Conservation (phyloP, 1,139 yeast species). For the Lodderomyces orthopsilosis region DNA sequence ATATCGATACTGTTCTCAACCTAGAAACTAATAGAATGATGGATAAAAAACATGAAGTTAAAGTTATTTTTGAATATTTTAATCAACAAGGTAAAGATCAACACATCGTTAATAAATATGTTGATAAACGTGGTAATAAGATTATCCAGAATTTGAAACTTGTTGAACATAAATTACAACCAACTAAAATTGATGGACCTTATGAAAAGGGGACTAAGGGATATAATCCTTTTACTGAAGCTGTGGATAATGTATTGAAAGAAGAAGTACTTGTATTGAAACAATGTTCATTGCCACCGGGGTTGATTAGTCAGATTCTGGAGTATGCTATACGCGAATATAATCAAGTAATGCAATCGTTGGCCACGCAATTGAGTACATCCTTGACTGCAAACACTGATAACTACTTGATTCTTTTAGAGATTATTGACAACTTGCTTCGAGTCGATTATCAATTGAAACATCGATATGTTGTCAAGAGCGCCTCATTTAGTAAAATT, state of each 20-base stretch:
- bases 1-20: slow-evolving; percentile 23
- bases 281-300: slow-evolving; percentile 19
- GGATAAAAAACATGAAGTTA: slow-evolving; percentile 12
- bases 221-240: slow-evolving; percentile 52
- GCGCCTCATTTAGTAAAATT: slow-evolving; percentile 15
- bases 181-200: slow-evolving; percentile 38
- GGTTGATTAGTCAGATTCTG: slow-evolving; percentile 21
- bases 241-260: slow-evolving; percentile 48
- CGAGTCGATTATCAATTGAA: slow-evolving; percentile 20
- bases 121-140: slow-evolving; percentile 45
- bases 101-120: slow-evolving; percentile 37
- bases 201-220: slow-evolving; percentile 66
- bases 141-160: slow-evolving; percentile 42
- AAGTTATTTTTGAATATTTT: slow-evolving; percentile 45
- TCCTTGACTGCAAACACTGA: slow-evolving; percentile 10
- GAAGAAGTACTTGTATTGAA: slow-evolving; percentile 43
- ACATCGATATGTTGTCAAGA: slow-evolving; percentile 14
- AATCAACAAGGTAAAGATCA: slow-evolving; percentile 18
- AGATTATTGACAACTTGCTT: slow-evolving; percentile 37
- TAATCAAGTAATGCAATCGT: slow-evolving; percentile 11
- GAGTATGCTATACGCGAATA: slow-evolving; percentile 24
- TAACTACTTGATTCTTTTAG: slow-evolving; percentile 41
- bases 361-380: slow-evolving; percentile 2
- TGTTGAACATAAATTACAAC: slow-evolving; percentile 33
- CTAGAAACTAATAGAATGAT: slow-evolving; percentile 7